Percentiles rank a stretch among this genome's conserved stretches.
These are phyloP conservation scores for Wallacemonas collosoma DNA, from an alignment of 208 protist genomes.

Conservation along the genomic window DNA sequence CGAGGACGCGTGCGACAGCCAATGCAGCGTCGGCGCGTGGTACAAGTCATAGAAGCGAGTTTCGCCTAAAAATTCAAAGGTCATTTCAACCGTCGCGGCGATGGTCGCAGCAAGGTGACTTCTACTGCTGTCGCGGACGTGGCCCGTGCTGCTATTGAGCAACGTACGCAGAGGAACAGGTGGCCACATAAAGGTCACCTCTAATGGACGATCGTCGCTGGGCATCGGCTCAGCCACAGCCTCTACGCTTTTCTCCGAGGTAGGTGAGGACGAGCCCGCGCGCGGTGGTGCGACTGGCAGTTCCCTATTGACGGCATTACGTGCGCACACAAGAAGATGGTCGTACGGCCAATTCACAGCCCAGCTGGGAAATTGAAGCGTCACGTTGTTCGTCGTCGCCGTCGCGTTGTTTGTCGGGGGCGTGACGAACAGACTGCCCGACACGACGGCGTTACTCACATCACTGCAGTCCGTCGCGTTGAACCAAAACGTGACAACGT, in stretches of 20 bases:
- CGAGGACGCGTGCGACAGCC: neutral
- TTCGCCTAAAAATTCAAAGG: neutral
- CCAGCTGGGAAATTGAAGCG: conserved; percentile 13
- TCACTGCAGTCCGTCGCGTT: conserved; percentile 18
- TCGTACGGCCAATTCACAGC: conserved; percentile 7
- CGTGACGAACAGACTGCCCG: conserved; percentile 12
- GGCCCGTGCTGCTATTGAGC: neutral
- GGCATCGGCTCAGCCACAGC: neutral
- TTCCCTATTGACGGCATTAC: neutral
- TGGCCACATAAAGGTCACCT: neutral
- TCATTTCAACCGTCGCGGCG: neutral
- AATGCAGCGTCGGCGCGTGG: neutral
- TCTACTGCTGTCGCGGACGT: neutral
- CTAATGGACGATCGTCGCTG: neutral
- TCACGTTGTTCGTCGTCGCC: conserved; percentile 9
- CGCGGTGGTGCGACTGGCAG: neutral
- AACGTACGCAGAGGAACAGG: conserved; percentile 5
- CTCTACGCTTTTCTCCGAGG: neutral
- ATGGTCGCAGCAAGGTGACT: neutral
- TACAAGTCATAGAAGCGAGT: conserved; percentile 1
- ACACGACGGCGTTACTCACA: conserved; percentile 11
- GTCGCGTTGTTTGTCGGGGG: neutral
- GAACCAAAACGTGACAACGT: conserved; percentile 15
- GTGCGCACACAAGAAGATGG: conserved; percentile 1
- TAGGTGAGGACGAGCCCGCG: neutral